Evolutionary conservation across 2,329 filamentous ascomycete species (phyloP).

Genomic region (Paracamarosporium sp.): DNA sequence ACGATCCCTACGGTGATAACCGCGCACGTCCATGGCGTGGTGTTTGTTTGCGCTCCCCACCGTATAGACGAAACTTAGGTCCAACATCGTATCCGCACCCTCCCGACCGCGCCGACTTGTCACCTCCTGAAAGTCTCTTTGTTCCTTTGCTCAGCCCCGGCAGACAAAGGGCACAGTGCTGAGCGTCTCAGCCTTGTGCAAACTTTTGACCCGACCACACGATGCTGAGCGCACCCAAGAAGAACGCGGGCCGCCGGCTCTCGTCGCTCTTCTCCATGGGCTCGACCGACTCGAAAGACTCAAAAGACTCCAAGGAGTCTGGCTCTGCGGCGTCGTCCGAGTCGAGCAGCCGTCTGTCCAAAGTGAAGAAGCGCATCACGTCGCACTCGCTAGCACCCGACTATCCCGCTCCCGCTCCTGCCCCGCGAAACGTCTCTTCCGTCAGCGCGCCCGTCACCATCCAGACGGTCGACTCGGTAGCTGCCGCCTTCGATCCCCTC

Average conservation of each 20-base stretch:
- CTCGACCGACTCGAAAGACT: constrained; percentile 19
- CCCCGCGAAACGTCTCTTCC: constrained; percentile 17
- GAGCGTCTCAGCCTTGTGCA: neutral
- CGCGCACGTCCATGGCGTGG: constrained; percentile 22
- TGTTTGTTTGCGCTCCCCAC: constrained; percentile 24
- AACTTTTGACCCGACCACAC: neutral
- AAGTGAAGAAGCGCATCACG: constrained; percentile 41
- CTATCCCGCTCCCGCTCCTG: constrained; percentile 33
- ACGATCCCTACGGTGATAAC: constrained; percentile 8
- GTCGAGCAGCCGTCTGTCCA: constrained; percentile 35
- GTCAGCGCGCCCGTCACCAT: constrained; percentile 32
- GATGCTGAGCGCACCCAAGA: constrained; percentile 34
- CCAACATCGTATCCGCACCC: constrained; percentile 11
- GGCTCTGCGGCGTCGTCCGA: constrained; percentile 33
- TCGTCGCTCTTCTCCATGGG: constrained; percentile 41
- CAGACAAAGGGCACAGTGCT: neutral
- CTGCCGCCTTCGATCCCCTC: constrained; percentile 29
- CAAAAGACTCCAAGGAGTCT: constrained; percentile 16
- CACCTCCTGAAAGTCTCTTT: neutral
- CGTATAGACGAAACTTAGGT: constrained; percentile 13
- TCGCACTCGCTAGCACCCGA: constrained; percentile 39
- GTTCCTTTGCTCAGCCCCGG: too few species aligned
- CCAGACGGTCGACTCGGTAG: constrained; percentile 31
- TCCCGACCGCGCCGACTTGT: neutral
- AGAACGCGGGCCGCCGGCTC: constrained; percentile 40